Percentiles rank a stretch among this genome's conserved stretches.
These are phyloP conservation scores for Pestalotiopsis sp. DNA, from an alignment of 2,329 filamentous ascomycete genomes.

Conservation along the genomic window DNA sequence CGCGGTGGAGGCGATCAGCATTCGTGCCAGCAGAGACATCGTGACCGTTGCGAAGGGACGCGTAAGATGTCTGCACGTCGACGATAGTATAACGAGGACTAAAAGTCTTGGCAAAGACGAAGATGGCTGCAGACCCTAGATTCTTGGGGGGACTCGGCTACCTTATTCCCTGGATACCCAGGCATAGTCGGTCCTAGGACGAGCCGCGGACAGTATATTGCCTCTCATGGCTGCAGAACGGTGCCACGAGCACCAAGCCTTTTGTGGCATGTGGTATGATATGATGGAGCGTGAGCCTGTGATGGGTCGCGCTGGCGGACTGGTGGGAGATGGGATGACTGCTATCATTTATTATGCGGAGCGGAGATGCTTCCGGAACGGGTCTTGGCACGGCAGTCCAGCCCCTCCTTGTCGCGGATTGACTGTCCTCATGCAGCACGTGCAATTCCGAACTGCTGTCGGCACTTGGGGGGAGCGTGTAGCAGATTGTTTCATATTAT, in stretches of 20 bases:
- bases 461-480: neutral
- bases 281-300: neutral
- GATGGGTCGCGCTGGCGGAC: neutral
- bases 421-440: neutral
- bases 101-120: constrained; percentile 4
- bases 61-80: constrained; percentile 1
- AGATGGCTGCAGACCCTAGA: neutral
- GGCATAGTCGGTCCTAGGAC: neutral
- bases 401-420: neutral
- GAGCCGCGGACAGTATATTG: neutral
- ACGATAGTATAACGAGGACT: neutral
- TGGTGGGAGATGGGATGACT: neutral
- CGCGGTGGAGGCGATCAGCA: neutral
- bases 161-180: neutral
- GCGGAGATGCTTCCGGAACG: constrained; percentile 1
- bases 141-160: neutral
- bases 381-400: neutral
- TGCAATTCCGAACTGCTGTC: neutral
- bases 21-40: neutral
- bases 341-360: neutral
- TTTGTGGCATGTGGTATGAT: neutral
- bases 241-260: neutral
- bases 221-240: neutral
- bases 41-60: neutral
- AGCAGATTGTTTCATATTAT: neutral